These are phyloP conservation scores for Panus rudis DNA, from an alignment of 768 basidiomycete species.

Conservation along the genomic window DNA sequence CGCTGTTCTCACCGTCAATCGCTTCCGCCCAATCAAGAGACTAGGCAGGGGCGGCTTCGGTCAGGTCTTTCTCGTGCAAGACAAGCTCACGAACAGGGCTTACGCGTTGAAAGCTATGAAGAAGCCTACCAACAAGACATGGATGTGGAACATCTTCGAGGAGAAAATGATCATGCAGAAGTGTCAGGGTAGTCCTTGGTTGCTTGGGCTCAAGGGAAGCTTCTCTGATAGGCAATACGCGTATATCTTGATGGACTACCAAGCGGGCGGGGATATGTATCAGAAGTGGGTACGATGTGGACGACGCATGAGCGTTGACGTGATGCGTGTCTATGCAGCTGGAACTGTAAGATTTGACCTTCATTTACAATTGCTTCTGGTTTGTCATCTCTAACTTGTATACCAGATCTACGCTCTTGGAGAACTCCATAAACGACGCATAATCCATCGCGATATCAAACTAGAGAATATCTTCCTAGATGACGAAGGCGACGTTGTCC, in stretches of 20 bases:
- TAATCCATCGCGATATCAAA: conserved; percentile 10
- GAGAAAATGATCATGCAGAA: conserved; percentile 5
- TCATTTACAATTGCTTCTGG: too few species aligned
- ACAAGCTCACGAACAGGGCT: conserved; percentile 1
- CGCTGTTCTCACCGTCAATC: neutral
- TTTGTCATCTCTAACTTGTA: too few species aligned
- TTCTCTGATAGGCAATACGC: too few species aligned
- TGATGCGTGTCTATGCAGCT: too few species aligned
- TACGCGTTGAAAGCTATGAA: conserved; percentile 6
- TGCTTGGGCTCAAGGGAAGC: conserved; percentile 7
- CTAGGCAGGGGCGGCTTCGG: conserved; percentile 6
- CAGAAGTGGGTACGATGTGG: too few species aligned
- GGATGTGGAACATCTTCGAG: conserved; percentile 5
- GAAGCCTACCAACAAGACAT: neutral
- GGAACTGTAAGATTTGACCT: too few species aligned
- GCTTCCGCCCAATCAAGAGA: conserved; percentile 4
- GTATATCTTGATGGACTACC: too few species aligned
- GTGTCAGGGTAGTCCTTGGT: conserved; percentile 3
- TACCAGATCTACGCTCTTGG: conserved; percentile 6
- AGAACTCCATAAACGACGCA: neutral
- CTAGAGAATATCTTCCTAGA: conserved; percentile 3
- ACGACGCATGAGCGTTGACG: too few species aligned
- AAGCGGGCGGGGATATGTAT: too few species aligned
- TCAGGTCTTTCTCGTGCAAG: conserved; percentile 2
- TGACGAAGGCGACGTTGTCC: neutral